phyloP scores from a whole-genome alignment of 2,329 filamentous ascomycete genomes.

The Claviceps digitariae region DNA sequence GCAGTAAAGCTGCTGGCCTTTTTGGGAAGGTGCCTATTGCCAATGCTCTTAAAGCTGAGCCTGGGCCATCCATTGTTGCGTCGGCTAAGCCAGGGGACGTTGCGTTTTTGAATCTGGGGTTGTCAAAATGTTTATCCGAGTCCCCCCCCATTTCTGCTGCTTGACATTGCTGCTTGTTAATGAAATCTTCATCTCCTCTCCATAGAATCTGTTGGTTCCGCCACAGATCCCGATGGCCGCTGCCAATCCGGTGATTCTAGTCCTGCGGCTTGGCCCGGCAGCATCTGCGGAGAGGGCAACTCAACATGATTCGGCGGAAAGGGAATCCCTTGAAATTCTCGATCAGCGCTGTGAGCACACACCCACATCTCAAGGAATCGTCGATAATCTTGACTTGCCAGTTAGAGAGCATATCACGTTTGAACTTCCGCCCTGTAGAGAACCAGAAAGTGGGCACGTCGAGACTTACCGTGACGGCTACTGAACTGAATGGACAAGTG shows the following conservation, averaged over 20 bases:
- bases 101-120: not conserved
- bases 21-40: not conserved
- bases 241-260: constrained; percentile 3
- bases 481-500: constrained; percentile 38
- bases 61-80: not conserved
- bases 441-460: not conserved
- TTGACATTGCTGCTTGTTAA: not conserved
- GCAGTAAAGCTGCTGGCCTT: not conserved
- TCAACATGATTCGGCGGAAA: constrained; percentile 33
- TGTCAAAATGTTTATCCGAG: too few relatives aligned
- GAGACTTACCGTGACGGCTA: constrained; percentile 27
- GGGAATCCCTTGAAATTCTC: constrained; percentile 30
- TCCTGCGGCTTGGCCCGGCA: constrained; percentile 13
- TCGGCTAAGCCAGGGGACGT: not conserved
- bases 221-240: constrained; percentile 4
- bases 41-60: not conserved
- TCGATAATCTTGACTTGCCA: constrained; percentile 24
- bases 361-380: constrained; percentile 34
- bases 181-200: not conserved
- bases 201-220: constrained; percentile 1
- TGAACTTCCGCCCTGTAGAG: not conserved
- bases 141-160: too few relatives aligned
- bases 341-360: constrained; percentile 31
- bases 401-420: not conserved
- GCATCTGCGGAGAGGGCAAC: constrained; percentile 33